Percentiles rank a stretch among this genome's conserved stretches.
These are phyloP conservation scores for Fusarium verticillioides DNA, from an alignment of 2,329 filamentous ascomycete genomes.

Conservation along the genomic window DNA sequence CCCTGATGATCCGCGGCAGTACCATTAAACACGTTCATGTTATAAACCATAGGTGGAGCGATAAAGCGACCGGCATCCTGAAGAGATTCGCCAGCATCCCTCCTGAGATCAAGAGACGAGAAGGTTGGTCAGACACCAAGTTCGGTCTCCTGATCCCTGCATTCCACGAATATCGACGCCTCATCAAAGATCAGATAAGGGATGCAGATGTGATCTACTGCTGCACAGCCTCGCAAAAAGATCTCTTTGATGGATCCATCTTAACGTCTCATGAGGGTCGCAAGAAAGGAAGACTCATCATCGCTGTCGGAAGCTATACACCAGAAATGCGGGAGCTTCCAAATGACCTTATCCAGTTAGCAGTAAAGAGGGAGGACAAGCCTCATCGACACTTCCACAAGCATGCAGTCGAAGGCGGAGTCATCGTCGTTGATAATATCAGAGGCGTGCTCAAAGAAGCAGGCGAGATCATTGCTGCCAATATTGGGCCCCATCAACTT, in stretches of 20 bases:
- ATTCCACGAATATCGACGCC: conserved; percentile 73
- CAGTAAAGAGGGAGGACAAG: conserved; percentile 58
- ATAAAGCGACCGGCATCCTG: conserved; percentile 64
- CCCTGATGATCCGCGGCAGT: conserved; percentile 75
- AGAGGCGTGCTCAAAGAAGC: conserved; percentile 84
- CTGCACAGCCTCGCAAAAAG: conserved; percentile 80
- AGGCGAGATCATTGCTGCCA: conserved; percentile 85
- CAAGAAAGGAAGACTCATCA: conserved; percentile 76
- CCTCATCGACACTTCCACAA: conserved; percentile 72
- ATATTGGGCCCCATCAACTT: conserved; percentile 77
- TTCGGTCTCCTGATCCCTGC: conserved; percentile 76
- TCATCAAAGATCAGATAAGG: conserved; percentile 77
- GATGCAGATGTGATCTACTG: conserved; percentile 86
- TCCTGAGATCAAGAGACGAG: conserved; percentile 57
- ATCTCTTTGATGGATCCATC: conserved; percentile 78
- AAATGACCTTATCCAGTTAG: conserved; percentile 76
- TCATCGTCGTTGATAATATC: conserved; percentile 79
- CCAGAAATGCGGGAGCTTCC: conserved; percentile 86
- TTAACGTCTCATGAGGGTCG: conserved; percentile 78
- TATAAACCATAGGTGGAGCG: conserved; percentile 78
- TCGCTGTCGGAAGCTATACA: conserved; percentile 76
- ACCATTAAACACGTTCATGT: conserved; percentile 85
- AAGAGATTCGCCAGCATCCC: conserved; percentile 60
- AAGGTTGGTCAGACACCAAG: conserved; percentile 73
- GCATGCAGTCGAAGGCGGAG: conserved; percentile 71